Evolutionary conservation across 257 asterid species (phyloP), one percentile per base, ranked within the genome.

Genomic region (Nicotiana paniculata): DNA sequence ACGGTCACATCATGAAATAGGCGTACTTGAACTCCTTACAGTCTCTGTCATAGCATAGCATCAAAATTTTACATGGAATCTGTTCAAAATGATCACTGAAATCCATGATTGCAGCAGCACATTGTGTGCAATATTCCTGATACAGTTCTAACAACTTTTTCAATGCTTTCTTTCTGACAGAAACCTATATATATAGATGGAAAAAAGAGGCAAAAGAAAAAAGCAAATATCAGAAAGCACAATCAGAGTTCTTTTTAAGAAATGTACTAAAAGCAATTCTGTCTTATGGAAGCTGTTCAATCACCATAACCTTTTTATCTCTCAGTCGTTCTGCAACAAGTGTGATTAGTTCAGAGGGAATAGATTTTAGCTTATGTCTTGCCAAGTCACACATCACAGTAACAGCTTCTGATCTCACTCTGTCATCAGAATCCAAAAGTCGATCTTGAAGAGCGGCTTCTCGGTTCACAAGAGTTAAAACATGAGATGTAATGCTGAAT

Each of bases 21-120:
- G 57, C 81, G 78, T 87, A 92, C 98, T 97, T 90, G 89, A 91
- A 93, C 89, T 95, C 98, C 87, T 77, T 92, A 84, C 97, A 92
- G 84, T 90, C 93, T 86, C 90, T 95, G 86, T 88, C 94, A 85
- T 87, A 90, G 86, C 93, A 93, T 87, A 93, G 97, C 97, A 95
- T 87, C 91, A 95, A 85, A 83, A 93, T 43, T 82, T 88, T 91
- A 92, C 97, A 90, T 46, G 98, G 98, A 61, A 95, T 90, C 85
- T 93, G 93, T 88, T 95, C 97, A 66, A 92, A 83, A 43, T 80
- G 88, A 46, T 91, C 91, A 83, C 87, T 87, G 85, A 87, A 84
- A 70, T 72, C 70, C 80, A 85, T 76, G 76, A 67, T 77, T 55
- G 83, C 87, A 75, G 80, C 88, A 81, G 87, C 90, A 88, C 89